Evolutionary conservation across 768 basidiomycete species (phyloP), one percentile per base, ranked within the genome.

Genomic region (Gymnopilus dilepis): DNA sequence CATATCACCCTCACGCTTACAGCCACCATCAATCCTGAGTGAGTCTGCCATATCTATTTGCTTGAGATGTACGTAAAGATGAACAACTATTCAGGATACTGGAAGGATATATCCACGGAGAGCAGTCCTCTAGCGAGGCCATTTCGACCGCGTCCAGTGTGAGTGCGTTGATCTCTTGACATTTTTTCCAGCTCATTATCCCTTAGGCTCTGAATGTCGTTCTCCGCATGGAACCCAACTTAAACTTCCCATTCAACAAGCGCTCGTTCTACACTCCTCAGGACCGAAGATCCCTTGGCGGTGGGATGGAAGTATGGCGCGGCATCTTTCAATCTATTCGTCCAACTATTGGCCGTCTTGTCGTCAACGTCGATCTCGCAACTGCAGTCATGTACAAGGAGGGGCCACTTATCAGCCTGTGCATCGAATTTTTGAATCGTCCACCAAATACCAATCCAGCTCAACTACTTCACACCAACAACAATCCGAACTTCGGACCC

Each of bases 291-390:
- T 67, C 73, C 28, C 78, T 92, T 24, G 88, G 90, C 0, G 69
- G 72, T 0, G 91, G 92, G 0, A 78, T 94, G 3, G 81, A 85
- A 13, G 79, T 92, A 0, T 91, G 90, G 90, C 81, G 91, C 3
- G 92, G 92, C 0, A 92, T 90, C 58, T 93, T 94, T 74, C 92
- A 93, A 69, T 90, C 88, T 0, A 82, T 92, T 12, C 81, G 92
- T 21, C 91, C 91, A 3, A 84, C 83, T 0, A 80, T 86, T 17
- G 86, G 86, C 0, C 76, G 77, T 0, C 82, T 94, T 67, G 72
- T 92, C 26, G 77, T 93, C 65, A 94, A 93, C 60, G 81, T 94
- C 64, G 92, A 94, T 62, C 90, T 92, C 48, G 85, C 87, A 0
- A 90, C 91, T 0, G 91, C 87, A 0, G 82, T 86, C 26, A 90